Evolutionary conservation across 192 early-diverging fungal genomes (phyloP).

Genomic region (Coemansia guatemalensis): DNA sequence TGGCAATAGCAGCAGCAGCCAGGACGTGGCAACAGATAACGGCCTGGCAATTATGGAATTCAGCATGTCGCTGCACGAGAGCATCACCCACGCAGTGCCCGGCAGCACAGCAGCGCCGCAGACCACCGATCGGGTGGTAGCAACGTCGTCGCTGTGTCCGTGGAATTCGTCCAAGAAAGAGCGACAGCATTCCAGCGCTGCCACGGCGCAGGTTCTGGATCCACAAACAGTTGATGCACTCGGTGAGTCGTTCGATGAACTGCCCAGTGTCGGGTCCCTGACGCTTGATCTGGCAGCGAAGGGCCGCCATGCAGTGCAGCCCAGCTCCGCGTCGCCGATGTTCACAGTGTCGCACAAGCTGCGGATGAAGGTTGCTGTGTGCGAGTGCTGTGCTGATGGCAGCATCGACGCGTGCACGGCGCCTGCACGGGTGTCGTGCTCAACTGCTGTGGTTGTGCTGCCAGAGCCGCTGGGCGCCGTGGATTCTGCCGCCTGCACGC

Average conservation of each 20-base stretch:
- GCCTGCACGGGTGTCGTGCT: conserved; percentile 15
- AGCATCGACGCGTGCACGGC: background rate
- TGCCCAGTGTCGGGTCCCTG: conserved; percentile 22
- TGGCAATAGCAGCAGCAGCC: background rate
- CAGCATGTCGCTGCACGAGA: conserved; percentile 19
- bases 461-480: conserved; percentile 24
- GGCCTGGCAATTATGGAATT: conserved; percentile 25
- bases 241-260: conserved; percentile 37
- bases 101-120: conserved; percentile 4
- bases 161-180: background rate
- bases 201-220: conserved; percentile 17
- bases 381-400: conserved; percentile 8
- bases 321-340: conserved; percentile 28
- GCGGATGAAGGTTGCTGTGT: conserved; percentile 16
- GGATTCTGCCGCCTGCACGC: conserved; percentile 3
- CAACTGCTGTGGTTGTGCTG: conserved; percentile 28
- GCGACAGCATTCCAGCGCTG: background rate
- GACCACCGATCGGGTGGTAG: conserved; percentile 16
- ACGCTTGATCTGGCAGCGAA: conserved; percentile 9
- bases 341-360: conserved; percentile 40
- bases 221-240: conserved; percentile 34
- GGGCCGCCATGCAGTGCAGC: conserved; percentile 20
- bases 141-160: conserved; percentile 20
- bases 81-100: conserved; percentile 22
- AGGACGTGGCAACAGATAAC: background rate